Evolutionary conservation across 192 early-diverging fungal genomes (phyloP), one percentile per base, ranked within the genome.

Genomic region (Gorgonomyces haynaldii): DNA sequence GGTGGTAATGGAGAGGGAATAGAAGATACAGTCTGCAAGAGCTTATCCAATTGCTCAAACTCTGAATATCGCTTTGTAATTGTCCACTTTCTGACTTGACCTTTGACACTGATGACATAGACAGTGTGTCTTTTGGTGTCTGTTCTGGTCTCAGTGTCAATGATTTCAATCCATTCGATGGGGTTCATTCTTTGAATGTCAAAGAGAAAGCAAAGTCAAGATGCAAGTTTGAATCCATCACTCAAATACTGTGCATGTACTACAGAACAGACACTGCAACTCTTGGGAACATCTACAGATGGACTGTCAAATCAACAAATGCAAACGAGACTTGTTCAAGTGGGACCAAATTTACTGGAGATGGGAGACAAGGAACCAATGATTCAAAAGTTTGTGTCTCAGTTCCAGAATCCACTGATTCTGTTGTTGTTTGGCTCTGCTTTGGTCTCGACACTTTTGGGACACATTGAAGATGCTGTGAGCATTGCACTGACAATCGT

Each of bases 391-490:
- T 86, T 89, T 49, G 30, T 81, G n/a, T 87, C 91, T 24, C 82
- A 83, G 52, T 86, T 91, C 56, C 81, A 89, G 45, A 85, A 90
- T 61, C 86, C 86, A 1, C 69, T 91, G 29, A 89, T 88, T 44
- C 45, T 86, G 57, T 61, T 91, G 23, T 65, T 91, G 31, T 60
- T 88, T 22, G 82, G 65, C 4, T 85, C 83, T 0, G 85, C 88
- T 0, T 52, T 58, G 16, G 67, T 91, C 16, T 87, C 84, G 0
- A 32, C 85, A 9, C 34, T 81, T 4, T 70, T 91, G 69, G 83
- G 84, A 4, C 79, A 91, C 50, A 50, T 70, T 16, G 81, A 85
- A 47, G 86, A 91, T 63, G 94, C 94, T 10, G 65, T 88, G 45
- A 82, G 79, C 50, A 89, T 91, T 36, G 72, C 85, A 16, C 58